A percentile compares a stretch with the other conserved stretches of the same genome.
Evolutionary conservation across 148 eudicot species (phyloP).

Genomic region (Vaccinium macrocarpon): DNA sequence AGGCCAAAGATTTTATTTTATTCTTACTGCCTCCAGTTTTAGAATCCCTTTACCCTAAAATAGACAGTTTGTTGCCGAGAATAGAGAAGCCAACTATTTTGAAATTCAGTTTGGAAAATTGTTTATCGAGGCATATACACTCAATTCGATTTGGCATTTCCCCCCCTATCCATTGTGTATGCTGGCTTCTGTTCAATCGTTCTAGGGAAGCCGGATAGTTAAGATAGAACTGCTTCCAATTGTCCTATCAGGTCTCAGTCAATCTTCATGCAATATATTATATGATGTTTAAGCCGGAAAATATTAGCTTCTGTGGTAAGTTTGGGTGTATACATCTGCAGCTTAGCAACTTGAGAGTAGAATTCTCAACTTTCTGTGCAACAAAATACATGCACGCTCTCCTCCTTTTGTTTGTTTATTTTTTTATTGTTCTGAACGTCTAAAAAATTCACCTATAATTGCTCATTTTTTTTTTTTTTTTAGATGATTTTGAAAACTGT

Average conservation of each 20-base stretch:
- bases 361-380: neutral
- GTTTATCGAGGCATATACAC: neutral
- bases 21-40: neutral
- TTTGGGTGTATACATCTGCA: neutral
- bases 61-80: neutral
- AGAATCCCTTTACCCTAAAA: neutral
- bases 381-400: neutral
- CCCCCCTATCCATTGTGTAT: neutral
- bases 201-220: neutral
- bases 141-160: neutral
- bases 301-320: neutral
- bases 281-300: neutral
- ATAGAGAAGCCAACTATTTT: neutral
- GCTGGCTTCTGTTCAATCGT: neutral
- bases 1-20: conserved; percentile 3
- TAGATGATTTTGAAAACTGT: neutral
- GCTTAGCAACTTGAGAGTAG: neutral
- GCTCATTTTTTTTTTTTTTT: neutral
- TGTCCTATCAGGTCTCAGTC: neutral
- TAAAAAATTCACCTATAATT: neutral
- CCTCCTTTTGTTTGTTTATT: neutral
- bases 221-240: neutral
- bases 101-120: neutral
- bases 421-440: neutral
- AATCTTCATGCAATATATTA: neutral